Evolutionary conservation across 495 filamentous ascomycete genomes (phyloP), one percentile per base, ranked within the genome.

Genomic region (Penicillium herquei): DNA sequence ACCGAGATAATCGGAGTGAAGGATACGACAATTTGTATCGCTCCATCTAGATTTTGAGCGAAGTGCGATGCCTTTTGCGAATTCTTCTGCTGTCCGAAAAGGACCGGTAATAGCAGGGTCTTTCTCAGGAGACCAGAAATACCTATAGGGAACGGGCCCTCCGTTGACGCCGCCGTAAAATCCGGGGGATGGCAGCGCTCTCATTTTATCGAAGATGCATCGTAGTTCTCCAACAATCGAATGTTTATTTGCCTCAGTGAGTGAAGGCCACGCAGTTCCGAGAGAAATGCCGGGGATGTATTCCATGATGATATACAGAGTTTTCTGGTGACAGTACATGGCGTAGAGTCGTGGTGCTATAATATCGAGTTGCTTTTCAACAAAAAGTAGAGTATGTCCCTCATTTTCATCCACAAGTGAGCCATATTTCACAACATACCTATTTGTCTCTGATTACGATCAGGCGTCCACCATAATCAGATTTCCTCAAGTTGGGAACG

Each of bases 81-180:
- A 60, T 57, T 68, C 63, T 57, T 63, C 67, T 55, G 66, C 66
- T 33, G 53, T 66, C 37, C 64, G 46, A 50, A 73, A 73, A 50
- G 68, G 70, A 8, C 70, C 65, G 37, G 56, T 67, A 49, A 69
- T 48, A 43, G 58, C 61, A 39, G 59, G 34, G 45, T 68, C 62
- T 33, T 55, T 57, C 33, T 69, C 58, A 41, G 55, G 50, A 47
- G 59, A 63, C 52, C 55, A 62, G 55, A 73, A 73, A 59, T 63
- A 66, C 46, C 57, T 56, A 54, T 69, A 64, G 41, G 50, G 60
- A 53, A 72, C 46, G 52, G 65, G 64, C 47, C 67, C 65, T 50
- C 53, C 57, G 32, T 50, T 57, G 41, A 69, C 52, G 26, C 55
- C 58, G 56, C 70, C 57, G 40, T 67, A 69, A 47, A 67, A 63